phyloP scores from a whole-genome alignment of 768 basidiomycete genomes.

The Imleria badia region DNA sequence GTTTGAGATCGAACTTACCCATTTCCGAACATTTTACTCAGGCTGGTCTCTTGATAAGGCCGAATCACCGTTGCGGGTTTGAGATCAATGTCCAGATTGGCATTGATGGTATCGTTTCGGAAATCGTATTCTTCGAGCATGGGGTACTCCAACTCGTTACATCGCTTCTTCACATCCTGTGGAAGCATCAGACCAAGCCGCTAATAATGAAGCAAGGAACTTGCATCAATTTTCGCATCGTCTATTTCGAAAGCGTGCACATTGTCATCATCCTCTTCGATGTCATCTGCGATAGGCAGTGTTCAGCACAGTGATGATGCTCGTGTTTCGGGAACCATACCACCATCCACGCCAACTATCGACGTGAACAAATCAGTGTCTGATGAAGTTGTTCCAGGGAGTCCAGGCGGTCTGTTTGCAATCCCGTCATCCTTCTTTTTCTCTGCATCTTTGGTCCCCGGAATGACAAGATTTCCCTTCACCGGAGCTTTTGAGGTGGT shows the following conservation, averaged over 20 bases:
- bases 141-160: conserved; percentile 95
- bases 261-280: conserved; percentile 96
- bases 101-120: conserved; percentile 92
- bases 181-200: conserved; percentile 6
- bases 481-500: conserved; percentile 81
- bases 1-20: conserved; percentile 52
- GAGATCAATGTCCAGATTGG: conserved; percentile 96
- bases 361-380: conserved; percentile 90
- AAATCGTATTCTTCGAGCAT: conserved; percentile 99
- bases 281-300: conserved; percentile 64
- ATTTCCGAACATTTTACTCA: conserved; percentile 99
- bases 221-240: conserved; percentile 89
- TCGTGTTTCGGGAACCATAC: conserved; percentile 40
- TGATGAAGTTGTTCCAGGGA: conserved; percentile 31
- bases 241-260: conserved; percentile 97
- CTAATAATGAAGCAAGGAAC: conserved; percentile 20
- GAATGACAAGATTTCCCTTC: conserved; percentile 80
- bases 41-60: conserved; percentile 96
- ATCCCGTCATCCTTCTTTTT: conserved; percentile 67
- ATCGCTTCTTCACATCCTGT: conserved; percentile 93
- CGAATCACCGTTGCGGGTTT: conserved; percentile 97
- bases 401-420: conserved; percentile 30
- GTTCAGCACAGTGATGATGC: background rate
- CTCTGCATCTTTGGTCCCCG: conserved; percentile 74
- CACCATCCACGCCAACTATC: conserved; percentile 91